Evolutionary conservation across 306 rosid genomes (phyloP), one percentile per base, ranked within the genome.

Genomic region (Glycyrrhiza uralensis): DNA sequence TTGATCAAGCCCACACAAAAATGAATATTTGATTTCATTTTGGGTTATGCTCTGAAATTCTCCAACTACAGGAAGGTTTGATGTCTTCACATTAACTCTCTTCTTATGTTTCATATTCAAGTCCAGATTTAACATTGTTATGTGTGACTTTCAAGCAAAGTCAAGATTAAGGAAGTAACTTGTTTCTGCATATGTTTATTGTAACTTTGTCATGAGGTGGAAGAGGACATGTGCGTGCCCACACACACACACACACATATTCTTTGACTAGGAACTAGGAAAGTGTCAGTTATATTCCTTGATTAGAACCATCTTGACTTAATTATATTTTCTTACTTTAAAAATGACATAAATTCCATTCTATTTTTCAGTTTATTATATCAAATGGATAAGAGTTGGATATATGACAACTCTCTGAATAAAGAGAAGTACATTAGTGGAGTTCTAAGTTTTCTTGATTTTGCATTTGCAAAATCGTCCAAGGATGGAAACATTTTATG

Each of bases 41-140:
- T 92, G 87, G 81, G 85, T 74, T 86, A 88, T 62, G 76, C 87
- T 62, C 61, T 87, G 30, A 81, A 84, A 61, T 80, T 84, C 52
- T 82, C 96, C 58, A 85, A 89, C 56, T 83, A 86, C 67, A 92
- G 85, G 46, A 92, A 89, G 97, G 97, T 92, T 76, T 76, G 89
- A 18, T 39, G 20, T 35, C 79, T 74, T 63, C 41, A 44, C 35
- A 7, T 58, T 62, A 24, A 26, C 52, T 33, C 12, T 46, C 58
- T 35, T 29, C n/a, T n/a, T n/a, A 12, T 56, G 29, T 45, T 7
- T 47, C 54, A 7, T n/a, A n/a, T n/a, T n/a, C n/a, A n/a, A n/a
- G n/a, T n/a, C n/a, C n/a, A n/a, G n/a, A n/a, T n/a, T n/a, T n/a
- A n/a, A n/a, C n/a, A n/a, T n/a, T n/a, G n/a, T n/a, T n/a, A n/a